These are phyloP conservation scores for Botrytis tulipae DNA, from an alignment of 2,329 filamentous ascomycete genomes.

Conservation along the genomic window DNA sequence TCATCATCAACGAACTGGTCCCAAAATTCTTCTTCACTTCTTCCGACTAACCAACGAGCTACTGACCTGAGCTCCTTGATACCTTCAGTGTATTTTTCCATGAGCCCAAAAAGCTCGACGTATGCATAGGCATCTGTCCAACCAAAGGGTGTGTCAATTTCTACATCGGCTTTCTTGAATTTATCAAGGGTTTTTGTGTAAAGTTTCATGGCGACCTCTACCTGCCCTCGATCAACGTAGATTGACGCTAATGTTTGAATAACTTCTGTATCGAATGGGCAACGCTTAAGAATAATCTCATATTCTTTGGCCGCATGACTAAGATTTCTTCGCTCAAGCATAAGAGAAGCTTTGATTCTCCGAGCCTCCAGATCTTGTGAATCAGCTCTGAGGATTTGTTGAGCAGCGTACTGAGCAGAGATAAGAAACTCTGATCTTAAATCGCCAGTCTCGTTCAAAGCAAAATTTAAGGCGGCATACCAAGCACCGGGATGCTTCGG, in stretches of 20 bases:
- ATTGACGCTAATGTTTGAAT: conserved; percentile 39
- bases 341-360: conserved; percentile 57
- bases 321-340: conserved; percentile 54
- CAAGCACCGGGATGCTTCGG: conserved; percentile 60
- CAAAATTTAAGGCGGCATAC: conserved; percentile 57
- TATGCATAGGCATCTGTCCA: conserved; percentile 90
- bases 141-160: conserved; percentile 26
- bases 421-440: conserved; percentile 47
- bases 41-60: conserved; percentile 78
- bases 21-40: conserved; percentile 74
- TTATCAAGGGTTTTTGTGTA: conserved; percentile 39
- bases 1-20: conserved; percentile 70
- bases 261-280: conserved; percentile 47
- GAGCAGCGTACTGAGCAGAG: conserved; percentile 58
- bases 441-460: conserved; percentile 51
- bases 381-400: conserved; percentile 58
- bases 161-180: conserved; percentile 26
- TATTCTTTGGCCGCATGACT: conserved; percentile 57
- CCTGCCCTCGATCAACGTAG: conserved; percentile 39
- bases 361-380: conserved; percentile 53
- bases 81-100: conserved; percentile 62
- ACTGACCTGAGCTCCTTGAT: conserved; percentile 68
- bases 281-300: conserved; percentile 49
- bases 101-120: conserved; percentile 71
- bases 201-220: conserved; percentile 37